phyloP scores from a whole-genome alignment of 441 rosid genomes.

The Flueggea neowawraea region DNA sequence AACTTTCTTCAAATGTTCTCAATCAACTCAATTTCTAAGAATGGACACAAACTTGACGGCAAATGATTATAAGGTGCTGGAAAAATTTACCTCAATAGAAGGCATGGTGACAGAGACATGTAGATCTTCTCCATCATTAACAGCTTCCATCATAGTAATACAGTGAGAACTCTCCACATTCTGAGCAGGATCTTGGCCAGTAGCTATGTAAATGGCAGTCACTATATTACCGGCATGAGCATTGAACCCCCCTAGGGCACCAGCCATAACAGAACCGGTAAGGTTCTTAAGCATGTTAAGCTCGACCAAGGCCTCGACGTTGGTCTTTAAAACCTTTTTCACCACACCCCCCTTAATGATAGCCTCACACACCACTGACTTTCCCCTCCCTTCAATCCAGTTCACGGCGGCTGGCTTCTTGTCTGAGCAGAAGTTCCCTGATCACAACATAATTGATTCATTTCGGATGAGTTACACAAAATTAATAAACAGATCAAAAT shows the following conservation, averaged over 20 bases:
- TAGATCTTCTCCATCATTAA: slow-evolving; percentile 73
- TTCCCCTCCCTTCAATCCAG: slow-evolving; percentile 97
- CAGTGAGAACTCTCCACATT: slow-evolving; percentile 93
- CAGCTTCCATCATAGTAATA: slow-evolving; percentile 93
- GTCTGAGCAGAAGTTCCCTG: slow-evolving; percentile 87
- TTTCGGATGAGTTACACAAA: background rate
- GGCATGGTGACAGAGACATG: slow-evolving; percentile 94
- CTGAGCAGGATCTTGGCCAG: slow-evolving; percentile 97
- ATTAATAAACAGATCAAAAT: background rate
- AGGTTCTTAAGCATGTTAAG: slow-evolving; percentile 94
- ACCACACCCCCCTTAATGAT: slow-evolving; percentile 66
- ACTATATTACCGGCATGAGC: slow-evolving; percentile 94
- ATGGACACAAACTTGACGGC: too few relatives aligned
- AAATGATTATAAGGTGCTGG: too few relatives aligned
- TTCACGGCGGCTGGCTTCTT: slow-evolving; percentile 92
- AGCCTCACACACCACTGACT: slow-evolving; percentile 89
- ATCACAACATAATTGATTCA: background rate
- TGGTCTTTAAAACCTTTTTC: slow-evolving; percentile 72
- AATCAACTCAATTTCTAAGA: too few relatives aligned
- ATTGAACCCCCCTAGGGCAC: slow-evolving; percentile 91
- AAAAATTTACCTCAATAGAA: slow-evolving; percentile 60
- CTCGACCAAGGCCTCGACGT: slow-evolving; percentile 68
- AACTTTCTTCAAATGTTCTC: too few relatives aligned
- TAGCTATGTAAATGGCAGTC: slow-evolving; percentile 76
- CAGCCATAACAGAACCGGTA: slow-evolving; percentile 85